Percentiles rank a stretch among this genome's conserved stretches.
These are phyloP conservation scores for Clohesyomyces aquaticus DNA, from an alignment of 495 filamentous ascomycete species.

Conservation along the genomic window DNA sequence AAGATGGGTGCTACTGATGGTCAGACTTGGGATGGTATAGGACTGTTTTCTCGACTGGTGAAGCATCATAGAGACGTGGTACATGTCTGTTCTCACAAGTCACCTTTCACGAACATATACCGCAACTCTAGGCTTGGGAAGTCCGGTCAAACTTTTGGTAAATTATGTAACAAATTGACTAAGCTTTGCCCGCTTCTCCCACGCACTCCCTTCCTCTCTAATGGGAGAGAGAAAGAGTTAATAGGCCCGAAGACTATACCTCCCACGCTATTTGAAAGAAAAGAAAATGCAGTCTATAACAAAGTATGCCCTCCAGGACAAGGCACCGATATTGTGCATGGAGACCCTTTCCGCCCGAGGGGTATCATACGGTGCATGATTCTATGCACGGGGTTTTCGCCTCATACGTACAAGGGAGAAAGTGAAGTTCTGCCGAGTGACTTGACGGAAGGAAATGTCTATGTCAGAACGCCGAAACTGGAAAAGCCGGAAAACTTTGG, in stretches of 20 bases:
- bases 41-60: too few species aligned
- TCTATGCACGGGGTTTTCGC: not conserved
- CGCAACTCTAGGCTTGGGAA: too few species aligned
- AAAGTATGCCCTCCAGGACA: not conserved
- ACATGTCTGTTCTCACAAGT: too few species aligned
- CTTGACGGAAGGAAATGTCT: conserved; percentile 15
- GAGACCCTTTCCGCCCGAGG: not conserved
- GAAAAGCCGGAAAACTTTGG: not conserved
- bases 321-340: conserved; percentile 1
- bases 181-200: too few species aligned
- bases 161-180: too few species aligned
- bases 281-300: conserved; percentile 25
- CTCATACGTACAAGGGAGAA: not conserved
- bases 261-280: not conserved
- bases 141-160: too few species aligned
- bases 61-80: too few species aligned
- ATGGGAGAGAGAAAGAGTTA: not conserved
- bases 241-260: not conserved
- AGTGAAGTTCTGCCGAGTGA: conserved; percentile 3
- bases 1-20: too few species aligned
- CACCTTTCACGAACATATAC: too few species aligned
- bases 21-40: too few species aligned
- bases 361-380: conserved; percentile 22
- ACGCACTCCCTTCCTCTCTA: too few species aligned
- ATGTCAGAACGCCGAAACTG: conserved; percentile 33